A percentile compares a stretch with the other conserved stretches of the same genome.
These are phyloP conservation scores for Psidium guajava DNA, from an alignment of 345 rosid genomes.

Conservation along the genomic window DNA sequence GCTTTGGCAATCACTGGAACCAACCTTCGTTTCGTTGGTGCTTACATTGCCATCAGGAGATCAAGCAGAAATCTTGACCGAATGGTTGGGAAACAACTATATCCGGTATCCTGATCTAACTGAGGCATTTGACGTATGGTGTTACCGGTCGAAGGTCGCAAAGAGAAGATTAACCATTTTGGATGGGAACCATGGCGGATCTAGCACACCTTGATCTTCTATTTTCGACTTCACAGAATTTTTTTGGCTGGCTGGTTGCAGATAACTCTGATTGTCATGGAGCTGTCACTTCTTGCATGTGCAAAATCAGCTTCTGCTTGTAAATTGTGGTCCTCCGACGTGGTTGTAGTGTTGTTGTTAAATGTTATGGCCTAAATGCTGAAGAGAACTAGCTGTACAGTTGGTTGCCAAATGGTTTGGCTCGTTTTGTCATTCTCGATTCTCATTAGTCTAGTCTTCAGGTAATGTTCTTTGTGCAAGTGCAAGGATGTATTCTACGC, in stretches of 20 bases:
- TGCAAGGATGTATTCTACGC: background rate
- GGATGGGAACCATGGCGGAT: slow-evolving; percentile 1
- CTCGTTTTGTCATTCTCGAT: background rate
- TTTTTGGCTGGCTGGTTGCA: background rate
- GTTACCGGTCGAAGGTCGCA: slow-evolving; percentile 72
- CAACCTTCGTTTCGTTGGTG: slow-evolving; percentile 59
- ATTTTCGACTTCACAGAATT: background rate
- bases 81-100: slow-evolving; percentile 56
- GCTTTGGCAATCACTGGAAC: slow-evolving; percentile 74
- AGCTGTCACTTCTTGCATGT: background rate
- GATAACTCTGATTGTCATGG: background rate
- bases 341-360: background rate
- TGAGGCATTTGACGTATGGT: slow-evolving; percentile 88
- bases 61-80: slow-evolving; percentile 72
- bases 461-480: background rate
- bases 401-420: background rate
- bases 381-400: slow-evolving; percentile 1
- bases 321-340: background rate
- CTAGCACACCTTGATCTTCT: background rate
- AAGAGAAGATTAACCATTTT: slow-evolving; percentile 47
- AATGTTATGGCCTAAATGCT: no score
- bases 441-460: background rate
- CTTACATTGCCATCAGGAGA: slow-evolving; percentile 73
- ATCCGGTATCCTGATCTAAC: slow-evolving; percentile 71
- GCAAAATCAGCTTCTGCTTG: background rate